Percentiles rank a stretch among this genome's conserved stretches.
Conservation (phyloP, 257 asterid species). For the Nicotiana otophora region DNA sequence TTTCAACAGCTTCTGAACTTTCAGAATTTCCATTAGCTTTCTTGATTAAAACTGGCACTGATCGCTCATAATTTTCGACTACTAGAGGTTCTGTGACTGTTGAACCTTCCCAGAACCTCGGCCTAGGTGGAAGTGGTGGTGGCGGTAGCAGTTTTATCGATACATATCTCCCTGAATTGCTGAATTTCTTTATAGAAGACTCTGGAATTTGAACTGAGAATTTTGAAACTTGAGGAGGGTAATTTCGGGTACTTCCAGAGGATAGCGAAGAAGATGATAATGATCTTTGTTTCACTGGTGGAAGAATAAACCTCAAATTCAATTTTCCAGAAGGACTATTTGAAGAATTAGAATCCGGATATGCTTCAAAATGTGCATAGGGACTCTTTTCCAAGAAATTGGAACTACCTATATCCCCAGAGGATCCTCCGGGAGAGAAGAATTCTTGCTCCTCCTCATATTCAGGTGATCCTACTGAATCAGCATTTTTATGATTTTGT, state of each 20-base stretch:
- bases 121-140: conserved; percentile 46
- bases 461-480: conserved; percentile 5
- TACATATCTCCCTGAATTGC: conserved; percentile 9
- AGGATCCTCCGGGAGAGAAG: conserved; percentile 65
- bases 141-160: conserved; percentile 28
- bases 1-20: conserved; percentile 5
- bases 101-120: conserved; percentile 31
- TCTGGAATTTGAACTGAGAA: conserved; percentile 25
- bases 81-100: conserved; percentile 31
- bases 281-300: conserved; percentile 40
- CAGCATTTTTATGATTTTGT: conserved; percentile 17
- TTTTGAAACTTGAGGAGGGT: conserved; percentile 53
- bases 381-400: not conserved
- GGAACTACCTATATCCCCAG: conserved; percentile 36
- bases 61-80: conserved; percentile 39
- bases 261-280: conserved; percentile 47
- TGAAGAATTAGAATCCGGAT: conserved; percentile 33
- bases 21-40: conserved; percentile 10
- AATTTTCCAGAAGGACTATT: conserved; percentile 50
- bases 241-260: conserved; percentile 45
- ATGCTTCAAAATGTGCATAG: not conserved
- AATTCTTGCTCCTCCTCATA: conserved; percentile 47
- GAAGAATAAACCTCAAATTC: conserved; percentile 46
- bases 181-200: conserved; percentile 17
- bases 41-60: conserved; percentile 30